phyloP scores from a whole-genome alignment of 805 yeast species.

The Candida sakaeoensis region DNA sequence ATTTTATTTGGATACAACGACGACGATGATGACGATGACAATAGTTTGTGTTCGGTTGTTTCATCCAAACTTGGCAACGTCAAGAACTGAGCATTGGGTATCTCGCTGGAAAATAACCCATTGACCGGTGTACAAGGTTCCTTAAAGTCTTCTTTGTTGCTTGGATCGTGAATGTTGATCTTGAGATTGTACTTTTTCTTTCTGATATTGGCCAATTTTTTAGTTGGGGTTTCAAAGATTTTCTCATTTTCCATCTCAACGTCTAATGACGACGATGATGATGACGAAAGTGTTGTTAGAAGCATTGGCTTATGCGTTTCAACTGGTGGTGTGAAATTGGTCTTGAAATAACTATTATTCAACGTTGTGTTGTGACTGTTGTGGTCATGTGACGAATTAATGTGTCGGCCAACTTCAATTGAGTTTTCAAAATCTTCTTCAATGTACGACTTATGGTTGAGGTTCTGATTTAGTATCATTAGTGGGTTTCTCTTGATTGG shows the following conservation, averaged over 20 bases:
- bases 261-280: slow-evolving; percentile 9
- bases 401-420: slow-evolving; percentile 36
- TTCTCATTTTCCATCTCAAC: slow-evolving; percentile 5
- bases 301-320: slow-evolving; percentile 6
- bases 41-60: neutral
- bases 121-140: slow-evolving; percentile 12
- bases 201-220: neutral
- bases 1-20: slow-evolving; percentile 10
- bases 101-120: slow-evolving; percentile 6
- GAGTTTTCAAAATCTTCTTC: slow-evolving; percentile 25
- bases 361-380: slow-evolving; percentile 1
- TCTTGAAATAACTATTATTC: slow-evolving; percentile 5
- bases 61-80: neutral
- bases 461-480: slow-evolving; percentile 26
- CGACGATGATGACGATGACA: slow-evolving; percentile 4
- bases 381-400: neutral
- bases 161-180: neutral
- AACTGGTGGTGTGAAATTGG: neutral
- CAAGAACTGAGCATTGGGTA: slow-evolving; percentile 5
- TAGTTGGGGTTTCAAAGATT: slow-evolving; percentile 12
- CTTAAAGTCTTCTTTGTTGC: neutral
- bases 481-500: slow-evolving; percentile 42
- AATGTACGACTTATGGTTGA: neutral
- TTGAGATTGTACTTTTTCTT: neutral
- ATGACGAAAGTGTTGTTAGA: no score